phyloP scores from a whole-genome alignment of 176 grass and related monocot genomes.

The Otatea glauca region DNA sequence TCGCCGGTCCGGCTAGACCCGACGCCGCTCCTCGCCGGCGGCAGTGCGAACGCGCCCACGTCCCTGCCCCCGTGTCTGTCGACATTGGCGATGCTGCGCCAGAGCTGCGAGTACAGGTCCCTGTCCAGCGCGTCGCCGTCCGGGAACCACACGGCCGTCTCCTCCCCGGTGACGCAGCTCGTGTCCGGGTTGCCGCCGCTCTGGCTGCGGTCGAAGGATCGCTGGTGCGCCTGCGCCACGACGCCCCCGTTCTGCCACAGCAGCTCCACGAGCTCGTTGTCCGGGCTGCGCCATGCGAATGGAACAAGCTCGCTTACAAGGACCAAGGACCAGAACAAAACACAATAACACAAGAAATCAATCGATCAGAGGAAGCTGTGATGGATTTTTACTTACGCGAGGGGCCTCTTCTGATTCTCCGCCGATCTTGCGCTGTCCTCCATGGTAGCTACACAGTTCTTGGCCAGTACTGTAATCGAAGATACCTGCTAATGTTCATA shows the following conservation, averaged over 20 bases:
- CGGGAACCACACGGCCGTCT: constrained; percentile 53
- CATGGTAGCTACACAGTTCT: constrained; percentile 40
- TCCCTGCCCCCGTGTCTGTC: background rate
- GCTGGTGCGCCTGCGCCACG: constrained; percentile 46
- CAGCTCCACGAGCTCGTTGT: constrained; percentile 74
- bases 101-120: constrained; percentile 78
- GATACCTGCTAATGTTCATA: background rate
- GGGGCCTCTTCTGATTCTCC: constrained; percentile 1
- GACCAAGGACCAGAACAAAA: background rate
- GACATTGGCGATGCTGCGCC: constrained; percentile 54
- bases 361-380: constrained; percentile 23
- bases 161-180: constrained; percentile 55
- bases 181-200: constrained; percentile 12
- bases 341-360: background rate
- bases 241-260: constrained; percentile 80
- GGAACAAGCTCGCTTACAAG: background rate
- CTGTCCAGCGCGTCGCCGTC: constrained; percentile 47
- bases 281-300: constrained; percentile 43
- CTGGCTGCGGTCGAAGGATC: background rate
- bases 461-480: background rate
- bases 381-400: constrained; percentile 31
- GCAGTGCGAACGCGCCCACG: background rate
- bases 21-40: constrained; percentile 34
- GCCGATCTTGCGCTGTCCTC: constrained; percentile 13
- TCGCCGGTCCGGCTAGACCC: constrained; percentile 38